Conservation (phyloP, 129 eudicot species). For the Lactuca saligna region DNA sequence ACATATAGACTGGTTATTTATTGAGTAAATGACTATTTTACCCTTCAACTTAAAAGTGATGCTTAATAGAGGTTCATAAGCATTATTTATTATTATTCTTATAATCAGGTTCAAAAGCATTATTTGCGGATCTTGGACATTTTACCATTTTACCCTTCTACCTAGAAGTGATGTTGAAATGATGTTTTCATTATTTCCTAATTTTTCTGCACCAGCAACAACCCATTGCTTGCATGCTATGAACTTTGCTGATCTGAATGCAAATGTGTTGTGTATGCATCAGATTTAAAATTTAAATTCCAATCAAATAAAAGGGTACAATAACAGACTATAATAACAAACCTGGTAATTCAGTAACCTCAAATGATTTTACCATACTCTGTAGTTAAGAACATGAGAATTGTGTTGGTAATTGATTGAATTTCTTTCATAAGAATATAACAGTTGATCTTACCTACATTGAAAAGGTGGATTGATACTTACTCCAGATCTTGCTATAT, state of each 20-base stretch:
- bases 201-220: slow-evolving; percentile 69
- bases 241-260: slow-evolving; percentile 84
- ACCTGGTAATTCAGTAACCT: slow-evolving; percentile 91
- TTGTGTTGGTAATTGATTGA: slow-evolving; percentile 4
- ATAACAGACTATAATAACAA: slow-evolving; percentile 12
- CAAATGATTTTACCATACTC: slow-evolving; percentile 71
- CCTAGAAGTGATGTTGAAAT: no score
- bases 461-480: slow-evolving; percentile 5
- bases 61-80: no score
- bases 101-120: no score
- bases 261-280: slow-evolving; percentile 22
- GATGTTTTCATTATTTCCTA: no score
- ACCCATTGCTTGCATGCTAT: slow-evolving; percentile 80
- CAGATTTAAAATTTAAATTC: slow-evolving; percentile 4
- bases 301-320: slow-evolving; percentile 10
- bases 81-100: no score
- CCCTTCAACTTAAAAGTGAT: no score
- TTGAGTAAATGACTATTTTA: no score
- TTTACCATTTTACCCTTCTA: no score
- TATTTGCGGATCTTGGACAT: no score
- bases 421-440: slow-evolving; percentile 4
- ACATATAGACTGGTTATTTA: no score
- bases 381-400: slow-evolving; percentile 31
- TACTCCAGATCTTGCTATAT: slow-evolving; percentile 13
- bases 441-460: slow-evolving; percentile 10